Evolutionary conservation across 768 basidiomycete genomes (phyloP), one percentile per base, ranked within the genome.

Genomic region (Lactifluus piperatus): DNA sequence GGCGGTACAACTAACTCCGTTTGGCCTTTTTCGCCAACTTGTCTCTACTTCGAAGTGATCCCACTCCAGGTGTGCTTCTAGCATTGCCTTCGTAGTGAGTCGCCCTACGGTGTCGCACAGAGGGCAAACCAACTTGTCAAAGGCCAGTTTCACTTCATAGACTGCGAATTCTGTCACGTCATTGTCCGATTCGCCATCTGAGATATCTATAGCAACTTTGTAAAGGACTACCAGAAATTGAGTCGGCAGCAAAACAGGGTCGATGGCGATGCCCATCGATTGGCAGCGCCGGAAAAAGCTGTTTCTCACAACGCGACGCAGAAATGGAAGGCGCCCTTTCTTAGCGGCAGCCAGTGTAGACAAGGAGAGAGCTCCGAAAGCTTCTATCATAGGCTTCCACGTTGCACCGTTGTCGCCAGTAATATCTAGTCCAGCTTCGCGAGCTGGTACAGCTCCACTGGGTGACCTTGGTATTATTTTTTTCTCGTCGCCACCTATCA

Each of bases 231-330:
- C 62, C 27, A 72, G 58, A 47, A 65, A 41, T 36, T n/a, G 61
- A 43, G 9, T 34, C 4, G 65, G 69, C 39, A 54, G 62, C 59
- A 65, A 54, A 47, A 59, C 54, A 39, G 67, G 61, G 44, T 65
- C 52, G 20, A 71, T 71, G 4, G 73, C 71, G 27, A 84, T 65
- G 10, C 72, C 70, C 14, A 71, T 64, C 37, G 53, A 60, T 29
- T 54, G 62, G 65, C 83, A 86, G 22, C 72, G 73, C 20, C 60
- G 39, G n/a, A 55, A 60, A 65, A 86, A 86, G 1, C 80, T 80
- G 3, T 50, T 64, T 14, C 75, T 73, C 18, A 87, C 64, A 62
- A 80, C 81, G 11, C 81, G 79, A 27, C 68, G 71, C 22, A 84
- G 71, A 66, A 86, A 87, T 0, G 85, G 85, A 5, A 85, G 73